Conservation (phyloP, 73 alveolate genomes). For the Urostyla sp. region DNA sequence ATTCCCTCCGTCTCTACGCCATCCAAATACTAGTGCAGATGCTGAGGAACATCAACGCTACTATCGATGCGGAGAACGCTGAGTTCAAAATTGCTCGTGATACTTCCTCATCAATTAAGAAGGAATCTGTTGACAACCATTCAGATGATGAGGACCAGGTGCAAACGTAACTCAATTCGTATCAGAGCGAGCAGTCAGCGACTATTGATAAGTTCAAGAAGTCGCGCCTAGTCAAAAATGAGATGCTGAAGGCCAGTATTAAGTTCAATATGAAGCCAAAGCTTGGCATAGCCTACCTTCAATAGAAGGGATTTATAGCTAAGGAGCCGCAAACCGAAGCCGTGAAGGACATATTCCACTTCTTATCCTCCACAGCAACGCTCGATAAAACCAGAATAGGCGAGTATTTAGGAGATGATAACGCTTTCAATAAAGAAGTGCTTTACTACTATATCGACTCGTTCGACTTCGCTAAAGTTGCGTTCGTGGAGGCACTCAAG, state of each 20-base stretch:
- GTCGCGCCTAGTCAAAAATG: constrained; percentile 72
- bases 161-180: constrained; percentile 11
- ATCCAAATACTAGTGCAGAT: constrained; percentile 67
- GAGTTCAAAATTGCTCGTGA: constrained; percentile 45
- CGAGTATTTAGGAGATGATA: constrained; percentile 93
- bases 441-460: constrained; percentile 86
- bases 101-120: neutral
- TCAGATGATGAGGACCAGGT: constrained; percentile 59
- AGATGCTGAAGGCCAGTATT: constrained; percentile 88
- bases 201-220: constrained; percentile 54
- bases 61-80: constrained; percentile 47
- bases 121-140: constrained; percentile 52
- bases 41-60: constrained; percentile 39
- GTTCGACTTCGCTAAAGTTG: constrained; percentile 82
- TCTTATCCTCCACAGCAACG: constrained; percentile 77
- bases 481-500: constrained; percentile 91
- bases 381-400: constrained; percentile 91
- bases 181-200: neutral
- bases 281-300: constrained; percentile 89
- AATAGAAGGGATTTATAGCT: constrained; percentile 72
- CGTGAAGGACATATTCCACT: constrained; percentile 76
- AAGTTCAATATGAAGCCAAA: constrained; percentile 95
- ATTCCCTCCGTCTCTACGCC: constrained; percentile 72
- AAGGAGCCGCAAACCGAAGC: constrained; percentile 67
- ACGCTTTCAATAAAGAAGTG: constrained; percentile 86